Evolutionary conservation across 495 filamentous ascomycete genomes (phyloP).

Genomic region (Aspergillus avenaceus): DNA sequence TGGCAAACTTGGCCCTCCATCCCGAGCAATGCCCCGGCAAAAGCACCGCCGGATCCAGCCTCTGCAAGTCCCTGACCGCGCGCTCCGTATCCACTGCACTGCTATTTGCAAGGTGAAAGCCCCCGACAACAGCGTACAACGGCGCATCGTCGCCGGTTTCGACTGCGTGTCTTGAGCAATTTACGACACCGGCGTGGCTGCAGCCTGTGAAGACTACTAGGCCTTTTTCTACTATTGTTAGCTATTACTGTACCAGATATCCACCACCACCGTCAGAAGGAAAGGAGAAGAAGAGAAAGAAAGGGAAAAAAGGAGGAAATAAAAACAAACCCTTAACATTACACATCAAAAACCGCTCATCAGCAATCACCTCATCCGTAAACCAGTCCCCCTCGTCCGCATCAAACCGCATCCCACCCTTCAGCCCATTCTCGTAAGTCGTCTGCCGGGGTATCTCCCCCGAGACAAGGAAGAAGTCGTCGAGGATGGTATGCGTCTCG

Average conservation of each 20-base stretch:
- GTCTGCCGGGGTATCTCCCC: conserved; percentile 55
- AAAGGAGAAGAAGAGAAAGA: background rate
- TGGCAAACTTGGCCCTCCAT: conserved; percentile 58
- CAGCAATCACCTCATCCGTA: conserved; percentile 50
- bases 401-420: conserved; percentile 44
- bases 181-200: conserved; percentile 58
- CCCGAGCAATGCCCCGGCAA: conserved; percentile 60
- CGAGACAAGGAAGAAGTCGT: conserved; percentile 53
- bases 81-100: conserved; percentile 38
- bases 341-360: conserved; percentile 57
- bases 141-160: conserved; percentile 36
- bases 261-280: too few relatives aligned
- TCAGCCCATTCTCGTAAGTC: conserved; percentile 50
- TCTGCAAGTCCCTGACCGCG: conserved; percentile 50
- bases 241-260: too few relatives aligned
- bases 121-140: conserved; percentile 56
- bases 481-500: conserved; percentile 48
- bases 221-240: conserved; percentile 38
- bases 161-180: conserved; percentile 48
- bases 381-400: conserved; percentile 46
- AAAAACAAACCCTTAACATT: conserved; percentile 48
- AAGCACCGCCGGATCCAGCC: conserved; percentile 48
- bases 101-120: conserved; percentile 55
- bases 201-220: conserved; percentile 62
- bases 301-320: conserved; percentile 1